Evolutionary conservation across 192 early-diverging fungal species (phyloP).

Genomic region (Jimgerdemannia flammicorona): DNA sequence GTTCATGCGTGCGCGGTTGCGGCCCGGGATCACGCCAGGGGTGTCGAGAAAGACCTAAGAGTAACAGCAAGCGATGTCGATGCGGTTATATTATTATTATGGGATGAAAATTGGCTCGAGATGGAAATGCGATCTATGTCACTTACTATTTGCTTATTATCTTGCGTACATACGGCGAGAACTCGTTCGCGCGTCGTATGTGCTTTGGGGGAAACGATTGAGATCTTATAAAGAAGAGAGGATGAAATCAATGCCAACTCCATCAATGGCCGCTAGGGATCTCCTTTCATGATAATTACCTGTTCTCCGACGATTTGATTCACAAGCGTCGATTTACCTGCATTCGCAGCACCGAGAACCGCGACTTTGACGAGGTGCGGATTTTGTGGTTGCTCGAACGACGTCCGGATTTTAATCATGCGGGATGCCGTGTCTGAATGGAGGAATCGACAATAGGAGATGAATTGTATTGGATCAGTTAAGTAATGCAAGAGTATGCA

Average conservation of each 20-base stretch:
- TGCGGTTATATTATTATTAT: too few relatives aligned
- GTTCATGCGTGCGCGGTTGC: conserved; percentile 39
- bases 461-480: neutral
- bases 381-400: conserved; percentile 56
- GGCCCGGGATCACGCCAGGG: conserved; percentile 49
- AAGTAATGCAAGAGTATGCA: neutral
- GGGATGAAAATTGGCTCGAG: too few relatives aligned
- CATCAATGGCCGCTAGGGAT: neutral
- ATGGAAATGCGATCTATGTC: neutral
- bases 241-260: too few relatives aligned
- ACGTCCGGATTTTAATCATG: conserved; percentile 28
- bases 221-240: conserved; percentile 33
- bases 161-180: conserved; percentile 50
- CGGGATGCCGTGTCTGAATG: conserved; percentile 23
- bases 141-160: conserved; percentile 56
- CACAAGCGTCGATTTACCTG: conserved; percentile 77
- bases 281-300: conserved; percentile 8
- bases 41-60: conserved; percentile 53
- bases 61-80: neutral
- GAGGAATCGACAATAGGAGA: neutral
- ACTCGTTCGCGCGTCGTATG: conserved; percentile 72
- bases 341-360: conserved; percentile 67
- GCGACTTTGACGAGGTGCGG: conserved; percentile 58
- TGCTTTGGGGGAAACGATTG: conserved; percentile 64
- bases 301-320: conserved; percentile 56